Base-by-base conservation (phyloP, 1,284 basidiomycete species). In the Puccinia polysora region DNA sequence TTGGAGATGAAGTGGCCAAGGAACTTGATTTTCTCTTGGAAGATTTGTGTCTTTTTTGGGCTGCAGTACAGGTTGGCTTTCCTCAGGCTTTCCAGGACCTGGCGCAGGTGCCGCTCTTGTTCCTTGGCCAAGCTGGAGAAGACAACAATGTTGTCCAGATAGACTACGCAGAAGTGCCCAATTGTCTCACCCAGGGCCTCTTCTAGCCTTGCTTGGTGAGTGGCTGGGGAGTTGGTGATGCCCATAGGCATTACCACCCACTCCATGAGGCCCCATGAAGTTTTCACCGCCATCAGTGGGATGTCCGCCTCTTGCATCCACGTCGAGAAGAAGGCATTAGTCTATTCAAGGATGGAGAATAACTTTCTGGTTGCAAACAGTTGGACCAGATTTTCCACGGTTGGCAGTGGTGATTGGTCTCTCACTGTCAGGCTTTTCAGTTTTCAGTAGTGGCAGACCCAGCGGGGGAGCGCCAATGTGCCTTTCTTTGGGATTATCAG, bases 181-280 rank as follows among this genome's bases (percentile, higher is more conserved):
- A 43, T 43, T 8, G 18, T 14, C 23, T 55, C 52, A 65, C 52
- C 52, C 4, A 55, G 52, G 2, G 71, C 74, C 38, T 74, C 65
- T 53, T 75, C 74, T 7, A 75, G 45, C 1, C 63, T 50, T 0
- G 23, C 28, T 47, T 75, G 74, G 28, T 82, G 81, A 0, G 79
- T 80, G 0, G 82, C 75, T 0, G 81, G 81, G 0, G 82, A 76
- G 64, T 83, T 83, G 4, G 76, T 67, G 15, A 78, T 74, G 0
- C 82, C 82, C 74, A 80, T 78, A 0, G 81, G 82, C 82, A 83
- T 83, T 0, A 83, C 82, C 0, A 75, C 12, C 81, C 81, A 83
- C 65, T 83, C 80, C 52, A 80, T 83, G 23, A 55, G 15, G 6
- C 53, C 53, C 53, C 53, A 56, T 1, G 53, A 28, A 30, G 53